Evolutionary conservation across 495 filamentous ascomycete genomes (phyloP).

Genomic region (Podospora pseudoanserina): DNA sequence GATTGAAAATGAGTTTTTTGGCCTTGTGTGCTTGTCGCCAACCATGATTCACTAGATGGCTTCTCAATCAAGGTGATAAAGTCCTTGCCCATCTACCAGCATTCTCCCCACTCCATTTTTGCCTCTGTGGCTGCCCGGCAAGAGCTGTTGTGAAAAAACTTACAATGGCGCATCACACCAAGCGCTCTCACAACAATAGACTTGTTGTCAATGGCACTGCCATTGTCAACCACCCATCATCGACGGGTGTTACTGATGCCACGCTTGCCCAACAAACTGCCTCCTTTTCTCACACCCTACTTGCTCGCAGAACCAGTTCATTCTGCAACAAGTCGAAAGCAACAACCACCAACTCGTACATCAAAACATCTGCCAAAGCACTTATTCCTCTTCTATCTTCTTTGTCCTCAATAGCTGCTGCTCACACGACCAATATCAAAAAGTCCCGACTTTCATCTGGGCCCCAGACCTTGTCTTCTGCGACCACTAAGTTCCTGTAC

Average conservation of each 20-base stretch:
- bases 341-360: background rate
- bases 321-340: background rate
- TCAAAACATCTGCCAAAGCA: background rate
- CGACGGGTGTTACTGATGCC: background rate
- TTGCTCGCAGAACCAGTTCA: background rate
- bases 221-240: conserved; percentile 25
- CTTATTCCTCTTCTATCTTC: background rate
- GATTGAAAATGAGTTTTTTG: background rate
- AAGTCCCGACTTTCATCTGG: background rate
- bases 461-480: background rate
- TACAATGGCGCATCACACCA: background rate
- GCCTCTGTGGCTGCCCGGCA: background rate
- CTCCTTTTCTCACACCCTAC: background rate
- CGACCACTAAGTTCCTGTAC: background rate
- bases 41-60: background rate
- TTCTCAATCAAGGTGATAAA: background rate
- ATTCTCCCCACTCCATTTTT: background rate
- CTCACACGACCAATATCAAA: background rate
- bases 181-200: background rate
- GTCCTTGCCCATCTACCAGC: background rate
- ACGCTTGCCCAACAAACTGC: background rate
- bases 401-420: background rate
- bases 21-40: background rate
- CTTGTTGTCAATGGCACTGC: conserved; percentile 6
- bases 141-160: background rate